Evolutionary conservation across 1,284 basidiomycete genomes (phyloP).

Genomic region (Hortiboletus rubellus): DNA sequence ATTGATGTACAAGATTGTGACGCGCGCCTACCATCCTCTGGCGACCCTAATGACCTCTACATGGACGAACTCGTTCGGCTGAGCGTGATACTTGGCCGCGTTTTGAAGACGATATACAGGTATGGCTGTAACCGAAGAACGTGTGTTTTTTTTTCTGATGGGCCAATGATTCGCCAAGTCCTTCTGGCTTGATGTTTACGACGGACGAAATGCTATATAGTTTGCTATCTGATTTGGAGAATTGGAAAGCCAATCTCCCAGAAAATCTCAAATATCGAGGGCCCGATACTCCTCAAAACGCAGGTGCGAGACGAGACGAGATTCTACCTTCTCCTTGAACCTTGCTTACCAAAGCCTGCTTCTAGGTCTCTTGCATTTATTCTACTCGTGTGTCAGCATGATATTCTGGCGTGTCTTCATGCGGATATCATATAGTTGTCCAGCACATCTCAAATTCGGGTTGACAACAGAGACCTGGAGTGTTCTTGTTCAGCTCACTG

Average conservation of each 20-base stretch:
- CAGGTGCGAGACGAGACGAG: constrained; percentile 50
- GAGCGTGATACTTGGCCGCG: constrained; percentile 82
- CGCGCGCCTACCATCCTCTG: constrained; percentile 80
- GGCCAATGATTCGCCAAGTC: constrained; percentile 46
- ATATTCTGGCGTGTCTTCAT: constrained; percentile 95
- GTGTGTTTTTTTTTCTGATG: constrained; percentile 1
- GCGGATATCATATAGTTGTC: constrained; percentile 88
- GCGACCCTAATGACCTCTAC: constrained; percentile 69
- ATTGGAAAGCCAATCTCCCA: constrained; percentile 77
- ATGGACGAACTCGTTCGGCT: constrained; percentile 86
- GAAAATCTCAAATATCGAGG: constrained; percentile 75
- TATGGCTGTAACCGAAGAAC: constrained; percentile 29
- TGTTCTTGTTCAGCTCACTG: constrained; percentile 67
- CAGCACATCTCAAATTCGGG: constrained; percentile 80
- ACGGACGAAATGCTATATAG: constrained; percentile 74
- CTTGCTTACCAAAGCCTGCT: constrained; percentile 6
- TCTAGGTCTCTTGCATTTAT: constrained; percentile 78
- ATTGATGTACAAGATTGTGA: constrained; percentile 95
- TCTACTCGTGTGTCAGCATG: constrained; percentile 86
- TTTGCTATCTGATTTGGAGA: constrained; percentile 73
- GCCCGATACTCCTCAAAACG: constrained; percentile 55
- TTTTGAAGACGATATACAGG: constrained; percentile 91
- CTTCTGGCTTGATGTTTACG: constrained; percentile 80
- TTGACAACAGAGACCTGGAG: constrained; percentile 82
- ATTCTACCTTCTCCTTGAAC: neutral